phyloP scores from a whole-genome alignment of 441 rosid genomes.

The Gossypium gossypioides region DNA sequence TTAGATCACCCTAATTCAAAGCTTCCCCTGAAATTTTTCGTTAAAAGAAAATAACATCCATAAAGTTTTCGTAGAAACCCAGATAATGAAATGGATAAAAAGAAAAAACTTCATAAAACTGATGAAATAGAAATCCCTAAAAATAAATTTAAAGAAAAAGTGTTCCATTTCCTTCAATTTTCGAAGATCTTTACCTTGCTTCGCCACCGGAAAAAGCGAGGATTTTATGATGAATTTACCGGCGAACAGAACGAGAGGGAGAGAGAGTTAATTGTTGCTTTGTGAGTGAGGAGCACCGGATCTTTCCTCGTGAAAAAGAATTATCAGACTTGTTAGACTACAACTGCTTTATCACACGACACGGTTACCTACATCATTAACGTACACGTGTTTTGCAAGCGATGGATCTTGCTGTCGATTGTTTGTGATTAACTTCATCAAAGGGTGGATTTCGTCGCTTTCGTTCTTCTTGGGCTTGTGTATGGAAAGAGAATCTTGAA shows the following conservation, averaged over 20 bases:
- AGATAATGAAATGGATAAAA: not conserved
- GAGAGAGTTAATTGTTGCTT: slow-evolving; percentile 13
- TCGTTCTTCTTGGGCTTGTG: not conserved
- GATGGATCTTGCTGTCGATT: slow-evolving; percentile 27
- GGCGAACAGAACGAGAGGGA: slow-evolving; percentile 12
- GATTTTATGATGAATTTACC: slow-evolving; percentile 11
- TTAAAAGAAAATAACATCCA: not conserved
- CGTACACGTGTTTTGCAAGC: slow-evolving; percentile 27
- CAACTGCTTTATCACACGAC: slow-evolving; percentile 28
- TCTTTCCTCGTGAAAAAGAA: slow-evolving; percentile 23
- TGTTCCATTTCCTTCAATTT: not conserved
- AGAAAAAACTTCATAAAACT: no score
- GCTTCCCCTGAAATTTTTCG: not conserved
- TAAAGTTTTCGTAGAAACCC: not conserved
- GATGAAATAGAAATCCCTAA: not conserved
- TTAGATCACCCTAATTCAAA: not conserved
- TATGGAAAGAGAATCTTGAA: not conserved
- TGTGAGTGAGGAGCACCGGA: slow-evolving; percentile 46
- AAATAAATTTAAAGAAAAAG: slow-evolving; percentile 1
- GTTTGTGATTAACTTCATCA: not conserved
- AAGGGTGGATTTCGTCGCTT: not conserved
- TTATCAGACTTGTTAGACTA: slow-evolving; percentile 13
- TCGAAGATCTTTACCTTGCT: slow-evolving; percentile 20
- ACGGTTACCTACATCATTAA: slow-evolving; percentile 1
- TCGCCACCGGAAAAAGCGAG: slow-evolving; percentile 17